Conservation (phyloP, 345 rosid genomes). For the Populus alba region DNA sequence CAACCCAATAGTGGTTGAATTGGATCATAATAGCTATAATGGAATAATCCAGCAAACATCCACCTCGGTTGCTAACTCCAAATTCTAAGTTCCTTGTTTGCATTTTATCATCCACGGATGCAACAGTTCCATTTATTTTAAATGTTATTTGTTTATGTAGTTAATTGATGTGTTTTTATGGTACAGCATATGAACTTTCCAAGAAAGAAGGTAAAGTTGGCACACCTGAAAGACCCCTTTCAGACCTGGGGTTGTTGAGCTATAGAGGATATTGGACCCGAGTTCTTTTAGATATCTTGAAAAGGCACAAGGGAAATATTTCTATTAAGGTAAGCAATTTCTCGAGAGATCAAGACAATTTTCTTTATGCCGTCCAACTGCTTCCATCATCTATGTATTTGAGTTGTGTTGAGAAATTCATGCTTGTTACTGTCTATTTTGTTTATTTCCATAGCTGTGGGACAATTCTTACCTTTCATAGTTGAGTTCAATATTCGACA, state of each 20-base stretch:
- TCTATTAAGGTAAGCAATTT: slow-evolving; percentile 73
- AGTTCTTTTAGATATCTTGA: slow-evolving; percentile 89
- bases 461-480: neutral
- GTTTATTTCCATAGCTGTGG: neutral
- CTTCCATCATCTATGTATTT: slow-evolving; percentile 3
- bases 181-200: slow-evolving; percentile 93
- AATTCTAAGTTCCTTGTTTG: neutral
- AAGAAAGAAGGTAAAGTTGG: slow-evolving; percentile 99
- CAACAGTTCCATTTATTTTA: neutral
- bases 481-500: neutral
- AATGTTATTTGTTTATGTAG: neutral
- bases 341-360: neutral
- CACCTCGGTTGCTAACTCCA: neutral
- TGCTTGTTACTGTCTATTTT: neutral
- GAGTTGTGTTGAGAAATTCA: neutral
- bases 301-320: slow-evolving; percentile 96
- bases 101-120: neutral
- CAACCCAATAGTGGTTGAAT: neutral
- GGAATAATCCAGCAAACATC: neutral
- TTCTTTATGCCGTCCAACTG: slow-evolving; percentile 1
- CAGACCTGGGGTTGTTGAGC: slow-evolving; percentile 93
- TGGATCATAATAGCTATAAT: neutral
- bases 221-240: slow-evolving; percentile 97
- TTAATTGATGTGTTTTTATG: slow-evolving; percentile 14
- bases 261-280: slow-evolving; percentile 99